Percentiles rank a stretch among this genome's conserved stretches.
phyloP scores from a whole-genome alignment of 331 rosid genomes.

The Stylosanthes scabra region DNA sequence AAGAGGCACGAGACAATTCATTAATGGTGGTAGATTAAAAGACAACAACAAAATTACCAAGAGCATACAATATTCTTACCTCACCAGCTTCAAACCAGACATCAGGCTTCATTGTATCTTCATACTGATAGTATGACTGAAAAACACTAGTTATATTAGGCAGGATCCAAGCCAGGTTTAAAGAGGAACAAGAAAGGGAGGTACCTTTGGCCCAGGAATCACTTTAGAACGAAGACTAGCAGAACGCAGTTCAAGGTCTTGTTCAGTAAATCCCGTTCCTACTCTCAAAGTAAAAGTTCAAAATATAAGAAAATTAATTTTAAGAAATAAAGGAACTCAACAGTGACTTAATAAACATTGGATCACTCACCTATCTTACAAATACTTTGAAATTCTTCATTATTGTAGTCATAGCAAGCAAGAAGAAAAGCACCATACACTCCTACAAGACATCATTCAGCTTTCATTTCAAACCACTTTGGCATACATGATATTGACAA shows the following conservation, averaged over 20 bases:
- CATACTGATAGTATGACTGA: slow-evolving; percentile 76
- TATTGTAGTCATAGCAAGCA: slow-evolving; percentile 76
- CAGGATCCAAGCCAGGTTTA: background rate
- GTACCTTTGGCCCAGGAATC: slow-evolving; percentile 85
- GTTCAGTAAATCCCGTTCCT: slow-evolving; percentile 92
- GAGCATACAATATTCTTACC: slow-evolving; percentile 47
- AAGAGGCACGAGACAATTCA: background rate
- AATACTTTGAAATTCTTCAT: slow-evolving; percentile 92
- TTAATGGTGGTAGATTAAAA: background rate
- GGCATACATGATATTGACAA: slow-evolving; percentile 25
- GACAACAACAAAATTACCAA: slow-evolving; percentile 10
- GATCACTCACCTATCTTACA: slow-evolving; percentile 82
- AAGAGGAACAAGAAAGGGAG: slow-evolving; percentile 28
- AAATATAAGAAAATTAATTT: slow-evolving; percentile 37
- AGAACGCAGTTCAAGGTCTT: slow-evolving; percentile 80
- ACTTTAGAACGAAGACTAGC: slow-evolving; percentile 72
- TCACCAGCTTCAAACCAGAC: slow-evolving; percentile 94
- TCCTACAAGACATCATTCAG: slow-evolving; percentile 60
- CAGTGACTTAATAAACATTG: slow-evolving; percentile 27
- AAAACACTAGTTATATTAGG: slow-evolving; percentile 34
- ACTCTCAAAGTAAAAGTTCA: slow-evolving; percentile 25
- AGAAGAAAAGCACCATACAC: slow-evolving; percentile 95
- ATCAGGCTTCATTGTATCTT: slow-evolving; percentile 78
- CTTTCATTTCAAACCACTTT: slow-evolving; percentile 24
- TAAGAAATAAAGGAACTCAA: slow-evolving; percentile 18